These are phyloP conservation scores for Cyclanthera cordifolia DNA, from an alignment of 306 rosid genomes.

Conservation along the genomic window DNA sequence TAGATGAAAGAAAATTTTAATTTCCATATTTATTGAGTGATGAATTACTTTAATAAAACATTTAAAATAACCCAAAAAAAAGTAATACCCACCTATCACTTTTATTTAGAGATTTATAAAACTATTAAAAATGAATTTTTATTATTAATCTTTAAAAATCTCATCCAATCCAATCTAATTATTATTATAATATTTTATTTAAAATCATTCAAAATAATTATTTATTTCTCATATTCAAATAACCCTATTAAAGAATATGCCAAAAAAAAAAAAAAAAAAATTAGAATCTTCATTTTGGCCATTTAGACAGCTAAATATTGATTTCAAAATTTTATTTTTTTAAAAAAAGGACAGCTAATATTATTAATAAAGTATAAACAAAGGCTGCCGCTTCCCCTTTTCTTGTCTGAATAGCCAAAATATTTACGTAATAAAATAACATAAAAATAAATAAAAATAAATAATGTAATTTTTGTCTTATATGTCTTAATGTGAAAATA, in stretches of 20 bases:
- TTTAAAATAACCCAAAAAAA: too few relatives aligned
- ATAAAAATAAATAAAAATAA: not conserved
- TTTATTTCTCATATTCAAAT: too few relatives aligned
- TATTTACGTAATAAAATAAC: not conserved
- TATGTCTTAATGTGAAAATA: not conserved
- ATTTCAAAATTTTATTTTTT: not conserved
- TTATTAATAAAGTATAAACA: slow-evolving; percentile 8
- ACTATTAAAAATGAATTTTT: too few relatives aligned
- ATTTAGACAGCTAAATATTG: not conserved
- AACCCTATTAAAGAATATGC: too few relatives aligned
- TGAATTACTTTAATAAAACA: not conserved
- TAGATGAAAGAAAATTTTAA: not conserved
- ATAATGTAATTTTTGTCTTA: not conserved
- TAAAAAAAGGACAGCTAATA: not conserved
- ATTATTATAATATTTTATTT: too few relatives aligned
- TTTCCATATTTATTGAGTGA: not conserved
- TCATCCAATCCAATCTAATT: too few relatives aligned
- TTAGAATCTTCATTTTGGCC: not conserved
- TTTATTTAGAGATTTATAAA: too few relatives aligned
- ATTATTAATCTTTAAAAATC: too few relatives aligned
- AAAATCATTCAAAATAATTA: too few relatives aligned
- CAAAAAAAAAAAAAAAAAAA: too few relatives aligned
- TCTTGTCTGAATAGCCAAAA: not conserved
- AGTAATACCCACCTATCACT: too few relatives aligned
- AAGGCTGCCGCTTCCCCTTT: not conserved